phyloP scores from a whole-genome alignment of 306 rosid genomes.

The Neltuma alba region DNA sequence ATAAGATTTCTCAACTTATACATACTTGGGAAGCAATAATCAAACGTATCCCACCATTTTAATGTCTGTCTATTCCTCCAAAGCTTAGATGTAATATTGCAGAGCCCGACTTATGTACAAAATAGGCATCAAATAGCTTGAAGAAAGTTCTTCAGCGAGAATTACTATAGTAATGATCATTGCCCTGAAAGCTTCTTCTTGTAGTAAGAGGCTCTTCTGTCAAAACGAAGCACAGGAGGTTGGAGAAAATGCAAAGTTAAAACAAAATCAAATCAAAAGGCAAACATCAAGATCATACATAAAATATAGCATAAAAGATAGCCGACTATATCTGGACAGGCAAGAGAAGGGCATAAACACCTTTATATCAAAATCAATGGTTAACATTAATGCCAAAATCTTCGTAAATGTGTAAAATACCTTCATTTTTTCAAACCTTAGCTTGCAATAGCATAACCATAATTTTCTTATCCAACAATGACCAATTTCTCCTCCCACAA shows the following conservation, averaged over 20 bases:
- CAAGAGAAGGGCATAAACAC: background rate
- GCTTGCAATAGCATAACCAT: background rate
- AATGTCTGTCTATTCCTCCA: conserved; percentile 34
- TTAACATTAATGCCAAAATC: background rate
- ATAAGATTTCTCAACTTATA: conserved; percentile 31
- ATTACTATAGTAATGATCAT: conserved; percentile 27
- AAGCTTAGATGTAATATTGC: conserved; percentile 37
- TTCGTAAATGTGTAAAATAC: background rate
- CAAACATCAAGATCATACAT: conserved; percentile 5
- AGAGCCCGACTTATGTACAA: conserved; percentile 51
- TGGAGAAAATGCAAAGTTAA: conserved; percentile 12
- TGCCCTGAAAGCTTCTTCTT: conserved; percentile 46
- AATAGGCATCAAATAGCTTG: conserved; percentile 30
- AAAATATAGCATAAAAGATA: conserved; percentile 12
- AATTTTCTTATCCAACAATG: background rate
- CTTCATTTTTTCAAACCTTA: background rate
- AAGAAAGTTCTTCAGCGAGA: conserved; percentile 15
- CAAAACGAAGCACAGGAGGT: conserved; percentile 33
- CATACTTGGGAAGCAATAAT: conserved; percentile 37
- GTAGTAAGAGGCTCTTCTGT: conserved; percentile 65
- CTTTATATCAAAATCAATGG: background rate
- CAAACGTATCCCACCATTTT: background rate
- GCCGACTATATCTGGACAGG: background rate
- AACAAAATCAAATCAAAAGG: conserved; percentile 23
- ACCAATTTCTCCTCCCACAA: background rate